phyloP scores from a whole-genome alignment of 192 early-diverging fungal genomes.

The Helicostylum pulchrum region DNA sequence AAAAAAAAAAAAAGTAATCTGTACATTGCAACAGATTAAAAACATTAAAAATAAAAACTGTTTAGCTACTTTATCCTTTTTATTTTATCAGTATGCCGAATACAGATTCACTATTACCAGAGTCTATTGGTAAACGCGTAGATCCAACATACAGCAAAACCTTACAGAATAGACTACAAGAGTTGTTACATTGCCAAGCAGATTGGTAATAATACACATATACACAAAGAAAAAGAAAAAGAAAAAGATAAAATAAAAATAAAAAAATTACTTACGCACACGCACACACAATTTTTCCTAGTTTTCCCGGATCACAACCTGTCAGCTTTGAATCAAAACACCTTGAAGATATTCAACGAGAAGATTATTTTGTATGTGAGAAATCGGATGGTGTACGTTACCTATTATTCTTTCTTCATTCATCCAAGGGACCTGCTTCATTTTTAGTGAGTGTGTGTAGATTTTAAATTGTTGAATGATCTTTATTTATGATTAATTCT shows the following conservation, averaged over 20 bases:
- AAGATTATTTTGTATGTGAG: constrained; percentile 64
- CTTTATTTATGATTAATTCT: constrained; percentile 6
- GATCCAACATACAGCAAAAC: constrained; percentile 38
- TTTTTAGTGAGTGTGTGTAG: constrained; percentile 45
- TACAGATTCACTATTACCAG: constrained; percentile 16
- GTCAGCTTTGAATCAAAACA: constrained; percentile 51
- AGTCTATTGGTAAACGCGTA: constrained; percentile 35
- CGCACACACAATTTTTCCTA: constrained; percentile 13
- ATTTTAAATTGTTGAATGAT: not conserved
- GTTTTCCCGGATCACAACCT: constrained; percentile 63
- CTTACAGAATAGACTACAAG: constrained; percentile 29
- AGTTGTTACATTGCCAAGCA: constrained; percentile 26
- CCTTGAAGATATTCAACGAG: constrained; percentile 41
- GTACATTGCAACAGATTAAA: not conserved
- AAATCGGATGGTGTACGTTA: constrained; percentile 51
- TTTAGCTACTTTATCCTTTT: not conserved
- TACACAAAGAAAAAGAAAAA: no score
- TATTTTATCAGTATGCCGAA: not conserved
- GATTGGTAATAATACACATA: constrained; percentile 30
- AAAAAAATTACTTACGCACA: no score
- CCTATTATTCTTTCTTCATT: constrained; percentile 43
- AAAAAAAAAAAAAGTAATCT: constrained; percentile 1
- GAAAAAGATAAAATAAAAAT: not conserved
- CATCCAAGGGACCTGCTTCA: constrained; percentile 55
- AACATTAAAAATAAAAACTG: not conserved